phyloP scores from a whole-genome alignment of 2,329 filamentous ascomycete species.

The Clonostachys solani region DNA sequence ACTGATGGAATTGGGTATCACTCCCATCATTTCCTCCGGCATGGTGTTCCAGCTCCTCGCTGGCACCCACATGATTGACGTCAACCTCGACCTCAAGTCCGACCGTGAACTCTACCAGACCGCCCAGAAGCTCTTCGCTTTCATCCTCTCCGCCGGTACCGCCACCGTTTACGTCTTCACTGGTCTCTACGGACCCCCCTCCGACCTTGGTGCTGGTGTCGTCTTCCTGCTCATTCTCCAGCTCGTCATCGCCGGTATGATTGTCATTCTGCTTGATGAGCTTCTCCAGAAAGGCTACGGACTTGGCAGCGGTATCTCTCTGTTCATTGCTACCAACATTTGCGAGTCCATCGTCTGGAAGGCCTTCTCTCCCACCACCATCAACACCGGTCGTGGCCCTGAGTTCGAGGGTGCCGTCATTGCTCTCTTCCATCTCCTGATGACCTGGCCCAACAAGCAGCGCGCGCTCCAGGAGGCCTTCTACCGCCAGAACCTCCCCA shows the following conservation, averaged over 20 bases:
- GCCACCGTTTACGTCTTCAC: slow-evolving; percentile 98
- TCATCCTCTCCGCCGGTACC: slow-evolving; percentile 96
- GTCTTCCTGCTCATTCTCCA: slow-evolving; percentile 98
- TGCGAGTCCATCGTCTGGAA: slow-evolving; percentile 99
- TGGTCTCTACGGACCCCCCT: slow-evolving; percentile 93
- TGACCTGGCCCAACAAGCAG: slow-evolving; percentile 99
- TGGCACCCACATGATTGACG: slow-evolving; percentile 98
- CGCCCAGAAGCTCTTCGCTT: slow-evolving; percentile 97
- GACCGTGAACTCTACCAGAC: slow-evolving; percentile 99
- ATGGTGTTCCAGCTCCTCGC: slow-evolving; percentile 99
- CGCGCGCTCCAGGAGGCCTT: slow-evolving; percentile 97
- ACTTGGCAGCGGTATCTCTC: slow-evolving; percentile 95
- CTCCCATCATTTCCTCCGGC: slow-evolving; percentile 97
- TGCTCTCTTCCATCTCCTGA: slow-evolving; percentile 92
- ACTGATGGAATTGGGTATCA: slow-evolving; percentile 94
- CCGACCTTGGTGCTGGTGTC: slow-evolving; percentile 94
- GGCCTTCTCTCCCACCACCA: slow-evolving; percentile 97
- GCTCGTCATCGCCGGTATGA: slow-evolving; percentile 94
- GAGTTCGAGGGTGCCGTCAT: slow-evolving; percentile 99
- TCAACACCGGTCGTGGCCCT: slow-evolving; percentile 98
- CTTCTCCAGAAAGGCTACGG: slow-evolving; percentile 99
- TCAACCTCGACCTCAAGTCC: slow-evolving; percentile 99
- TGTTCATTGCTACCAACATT: slow-evolving; percentile 99
- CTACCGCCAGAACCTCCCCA: slow-evolving; percentile 98
- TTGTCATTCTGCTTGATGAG: slow-evolving; percentile 98